Base-by-base conservation (phyloP, 495 filamentous ascomycete genomes). In the Penicillium cinerascens region DNA sequence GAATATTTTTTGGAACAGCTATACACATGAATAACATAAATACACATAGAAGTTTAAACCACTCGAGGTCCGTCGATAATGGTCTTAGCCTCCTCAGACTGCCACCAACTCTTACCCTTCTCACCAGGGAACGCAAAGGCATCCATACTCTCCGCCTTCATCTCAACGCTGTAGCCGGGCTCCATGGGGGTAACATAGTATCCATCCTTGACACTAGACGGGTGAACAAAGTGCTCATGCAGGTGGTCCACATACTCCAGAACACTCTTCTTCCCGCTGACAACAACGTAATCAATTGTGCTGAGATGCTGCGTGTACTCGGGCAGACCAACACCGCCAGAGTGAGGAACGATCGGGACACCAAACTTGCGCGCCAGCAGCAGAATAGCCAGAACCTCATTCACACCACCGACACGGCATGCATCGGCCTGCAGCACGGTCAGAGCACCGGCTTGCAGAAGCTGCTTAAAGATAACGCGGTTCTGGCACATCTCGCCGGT, bases 401-500 rank as follows among this genome's bases (percentile, higher is more conserved):
- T 96, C 6, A 96, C 87, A 42, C 92, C 92, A 29, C 92, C 92
- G 52, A 97, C 77, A 17, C 92, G 81, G 76, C 92, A 97, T 2
- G 92, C 92, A 57, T 97, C 92, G 54, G 92, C 85, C 71, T 97
- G 92, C 61, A 89, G 89, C 7, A 95, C 81, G 56, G 92, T 91
- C 64, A 97, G 84, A 39, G 91, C 88, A 48, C 86, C 83, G 27
- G 82, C 71, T 59, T 84, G 81, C 20, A 96, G 76, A 42, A 96
- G 78, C 72, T 96, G 91, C 79, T 96, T 96, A 80, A 96, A 95
- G 51, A 96, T 80, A 9, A 95, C 88, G 7, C 91, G 81, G 74
- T 96, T 96, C 77, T 96, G 91, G 75, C 89, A 95, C 91, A 96
- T 96, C 74, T 96, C 91, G 46, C 91, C 91, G 0, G 91, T 96